Evolutionary conservation across 768 basidiomycete species (phyloP).

Genomic region (Chalciporus chontae): DNA sequence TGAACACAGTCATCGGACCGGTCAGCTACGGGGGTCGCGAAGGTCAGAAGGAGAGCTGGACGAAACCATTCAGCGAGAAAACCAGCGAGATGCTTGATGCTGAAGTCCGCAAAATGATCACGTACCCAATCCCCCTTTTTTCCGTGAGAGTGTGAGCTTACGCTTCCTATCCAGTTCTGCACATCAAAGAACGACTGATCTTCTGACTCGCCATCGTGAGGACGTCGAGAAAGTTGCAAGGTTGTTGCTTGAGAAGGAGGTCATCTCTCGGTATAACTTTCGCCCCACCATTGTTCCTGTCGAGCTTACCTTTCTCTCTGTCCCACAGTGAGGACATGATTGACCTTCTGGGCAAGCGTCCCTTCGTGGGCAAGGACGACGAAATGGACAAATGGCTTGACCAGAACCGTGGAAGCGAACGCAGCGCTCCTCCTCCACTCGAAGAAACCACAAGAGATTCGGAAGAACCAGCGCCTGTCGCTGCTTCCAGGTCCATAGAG

Average conservation of each 20-base stretch:
- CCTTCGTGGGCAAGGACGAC: slow-evolving; percentile 72
- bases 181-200: slow-evolving; percentile 75
- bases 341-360: slow-evolving; percentile 73
- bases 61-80: slow-evolving; percentile 97
- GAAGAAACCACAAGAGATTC: slow-evolving; percentile 43
- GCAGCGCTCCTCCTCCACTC: slow-evolving; percentile 63
- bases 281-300: not conserved
- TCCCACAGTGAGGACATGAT: slow-evolving; percentile 81
- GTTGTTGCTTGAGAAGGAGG: slow-evolving; percentile 89
- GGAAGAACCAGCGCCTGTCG: slow-evolving; percentile 42
- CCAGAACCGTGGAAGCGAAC: slow-evolving; percentile 57
- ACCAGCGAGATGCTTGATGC: slow-evolving; percentile 91
- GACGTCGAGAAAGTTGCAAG: slow-evolving; percentile 94
- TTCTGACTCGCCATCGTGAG: slow-evolving; percentile 76
- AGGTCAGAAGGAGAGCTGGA: slow-evolving; percentile 82
- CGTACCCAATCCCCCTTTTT: slow-evolving; percentile 37
- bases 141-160: slow-evolving; percentile 6
- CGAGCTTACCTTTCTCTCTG: not conserved
- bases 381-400: slow-evolving; percentile 99
- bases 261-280: slow-evolving; percentile 75
- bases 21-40: slow-evolving; percentile 93
- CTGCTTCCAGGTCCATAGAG: slow-evolving; percentile 39
- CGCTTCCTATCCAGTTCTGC: slow-evolving; percentile 47
- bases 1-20: slow-evolving; percentile 93
- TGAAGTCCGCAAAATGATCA: slow-evolving; percentile 96